A percentile compares a stretch with the other conserved stretches of the same genome.
These are phyloP conservation scores for Candida mattraensis DNA, from an alignment of 805 yeast genomes.

Conservation along the genomic window DNA sequence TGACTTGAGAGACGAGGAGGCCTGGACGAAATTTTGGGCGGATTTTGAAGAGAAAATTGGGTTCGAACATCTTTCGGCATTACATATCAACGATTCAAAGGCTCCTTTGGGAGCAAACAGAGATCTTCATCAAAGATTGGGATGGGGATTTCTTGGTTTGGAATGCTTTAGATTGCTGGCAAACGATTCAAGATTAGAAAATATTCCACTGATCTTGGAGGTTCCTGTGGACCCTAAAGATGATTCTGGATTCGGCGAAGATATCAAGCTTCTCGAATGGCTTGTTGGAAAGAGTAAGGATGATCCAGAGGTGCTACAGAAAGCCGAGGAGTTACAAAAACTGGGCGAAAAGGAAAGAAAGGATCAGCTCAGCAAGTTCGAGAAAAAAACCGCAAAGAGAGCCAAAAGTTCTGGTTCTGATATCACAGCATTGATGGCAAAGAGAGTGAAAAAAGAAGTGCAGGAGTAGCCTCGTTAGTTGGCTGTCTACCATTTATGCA, in stretches of 20 bases:
- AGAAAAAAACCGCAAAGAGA: slow-evolving; percentile 45
- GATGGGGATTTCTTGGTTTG: slow-evolving; percentile 85
- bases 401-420: slow-evolving; percentile 23
- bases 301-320: slow-evolving; percentile 55
- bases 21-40: slow-evolving; percentile 68
- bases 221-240: slow-evolving; percentile 71
- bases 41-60: slow-evolving; percentile 77
- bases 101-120: slow-evolving; percentile 89
- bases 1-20: slow-evolving; percentile 64
- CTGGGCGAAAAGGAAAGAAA: slow-evolving; percentile 69
- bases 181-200: slow-evolving; percentile 58
- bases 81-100: slow-evolving; percentile 93
- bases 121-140: slow-evolving; percentile 88
- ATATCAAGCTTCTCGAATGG: slow-evolving; percentile 83
- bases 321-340: slow-evolving; percentile 47
- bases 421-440: slow-evolving; percentile 25
- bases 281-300: slow-evolving; percentile 55
- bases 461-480: too few species aligned
- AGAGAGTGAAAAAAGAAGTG: slow-evolving; percentile 17
- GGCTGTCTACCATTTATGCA: too few species aligned
- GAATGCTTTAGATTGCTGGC: slow-evolving; percentile 81
- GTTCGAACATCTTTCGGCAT: slow-evolving; percentile 66
- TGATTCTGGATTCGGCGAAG: slow-evolving; percentile 71
- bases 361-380: slow-evolving; percentile 65
- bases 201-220: slow-evolving; percentile 81